Conservation (phyloP, 1,139 yeast species). For the Zygosaccharomyces pseudobailii region DNA sequence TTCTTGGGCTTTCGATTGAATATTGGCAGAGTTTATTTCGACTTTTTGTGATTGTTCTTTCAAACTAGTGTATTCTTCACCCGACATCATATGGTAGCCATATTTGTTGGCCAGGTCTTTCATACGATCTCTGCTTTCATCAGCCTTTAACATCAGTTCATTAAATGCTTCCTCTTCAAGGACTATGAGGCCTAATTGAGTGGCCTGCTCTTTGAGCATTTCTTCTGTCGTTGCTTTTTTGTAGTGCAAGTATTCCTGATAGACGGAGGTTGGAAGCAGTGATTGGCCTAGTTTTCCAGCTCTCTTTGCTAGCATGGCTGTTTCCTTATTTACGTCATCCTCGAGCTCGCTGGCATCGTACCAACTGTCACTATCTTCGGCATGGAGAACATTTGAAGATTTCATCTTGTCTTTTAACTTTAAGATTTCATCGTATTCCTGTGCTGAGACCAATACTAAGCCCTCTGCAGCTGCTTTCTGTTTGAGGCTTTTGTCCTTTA, state of each 20-base stretch:
- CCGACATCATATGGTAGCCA: constrained; percentile 32
- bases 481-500: not conserved
- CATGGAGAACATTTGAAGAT: not conserved
- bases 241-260: constrained; percentile 1
- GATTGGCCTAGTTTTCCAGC: constrained; percentile 34
- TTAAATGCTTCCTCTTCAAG: constrained; percentile 6
- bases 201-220: constrained; percentile 7
- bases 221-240: constrained; percentile 3
- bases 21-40: constrained; percentile 31
- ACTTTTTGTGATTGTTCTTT: constrained; percentile 3
- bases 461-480: not conserved
- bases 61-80: constrained; percentile 23
- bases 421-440: not conserved
- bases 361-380: not conserved
- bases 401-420: not conserved
- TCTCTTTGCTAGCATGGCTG: constrained; percentile 12
- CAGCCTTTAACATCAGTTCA: not conserved
- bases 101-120: constrained; percentile 17
- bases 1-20: constrained; percentile 33
- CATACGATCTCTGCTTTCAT: constrained; percentile 8
- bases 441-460: not conserved
- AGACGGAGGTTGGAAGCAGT: constrained; percentile 9
- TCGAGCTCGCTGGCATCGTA: not conserved
- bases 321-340: not conserved
- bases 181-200: constrained; percentile 12